Percentiles rank a stretch among this genome's conserved stretches.
Conservation (phyloP, 306 rosid species). For the Gastrolobium bilobum region DNA sequence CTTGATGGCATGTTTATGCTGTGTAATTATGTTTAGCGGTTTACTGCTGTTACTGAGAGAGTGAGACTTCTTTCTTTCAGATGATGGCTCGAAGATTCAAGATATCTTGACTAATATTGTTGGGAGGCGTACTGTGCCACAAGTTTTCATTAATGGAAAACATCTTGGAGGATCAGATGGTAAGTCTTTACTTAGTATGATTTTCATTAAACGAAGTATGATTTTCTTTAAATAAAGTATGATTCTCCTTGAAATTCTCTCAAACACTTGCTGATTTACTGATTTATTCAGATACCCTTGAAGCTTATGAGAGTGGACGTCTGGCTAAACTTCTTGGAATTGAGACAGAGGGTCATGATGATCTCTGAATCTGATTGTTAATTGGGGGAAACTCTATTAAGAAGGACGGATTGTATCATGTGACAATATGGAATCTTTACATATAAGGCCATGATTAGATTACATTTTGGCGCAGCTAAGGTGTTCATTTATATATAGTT, state of each 20-base stretch:
- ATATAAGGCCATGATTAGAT: constrained; percentile 17
- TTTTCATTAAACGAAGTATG: background rate
- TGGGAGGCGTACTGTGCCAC: constrained; percentile 96
- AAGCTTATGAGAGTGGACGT: constrained; percentile 79
- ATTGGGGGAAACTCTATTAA: constrained; percentile 14
- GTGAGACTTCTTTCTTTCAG: constrained; percentile 59
- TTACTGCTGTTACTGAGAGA: constrained; percentile 33
- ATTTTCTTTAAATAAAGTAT: constrained; percentile 19
- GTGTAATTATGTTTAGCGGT: constrained; percentile 31
- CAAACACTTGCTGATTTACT: constrained; percentile 25
- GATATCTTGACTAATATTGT: constrained; percentile 67
- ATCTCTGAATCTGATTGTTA: constrained; percentile 61
- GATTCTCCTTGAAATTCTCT: constrained; percentile 28
- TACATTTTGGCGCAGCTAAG: constrained; percentile 30
- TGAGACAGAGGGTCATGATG: constrained; percentile 52
- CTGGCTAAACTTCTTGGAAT: constrained; percentile 79
- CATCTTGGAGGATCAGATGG: constrained; percentile 98
- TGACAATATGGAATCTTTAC: constrained; percentile 35
- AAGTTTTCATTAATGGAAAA: constrained; percentile 82
- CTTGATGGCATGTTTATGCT: constrained; percentile 28
- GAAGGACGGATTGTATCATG: background rate
- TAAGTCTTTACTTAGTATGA: constrained; percentile 45
- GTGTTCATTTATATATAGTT: constrained; percentile 3
- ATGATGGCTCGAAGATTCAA: constrained; percentile 79
- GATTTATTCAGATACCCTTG: constrained; percentile 72